A percentile compares a stretch with the other conserved stretches of the same genome.
Evolutionary conservation across 1,284 basidiomycete genomes (phyloP).

Genomic region (Calocybe gambosa): DNA sequence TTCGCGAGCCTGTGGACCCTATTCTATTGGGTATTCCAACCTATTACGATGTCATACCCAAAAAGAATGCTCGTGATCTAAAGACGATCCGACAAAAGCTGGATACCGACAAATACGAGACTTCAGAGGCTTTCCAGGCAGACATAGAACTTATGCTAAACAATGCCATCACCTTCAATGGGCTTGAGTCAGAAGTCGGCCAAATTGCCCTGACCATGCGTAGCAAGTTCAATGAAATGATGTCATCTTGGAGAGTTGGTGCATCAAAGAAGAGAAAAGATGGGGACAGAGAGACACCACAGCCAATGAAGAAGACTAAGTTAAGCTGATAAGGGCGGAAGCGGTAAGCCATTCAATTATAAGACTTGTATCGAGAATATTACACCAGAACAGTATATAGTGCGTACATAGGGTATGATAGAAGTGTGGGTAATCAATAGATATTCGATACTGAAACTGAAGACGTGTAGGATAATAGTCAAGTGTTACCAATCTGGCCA

Average conservation of each 20-base stretch:
- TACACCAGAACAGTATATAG: conserved; percentile 15
- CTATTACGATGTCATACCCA: conserved; percentile 78
- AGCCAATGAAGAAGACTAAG: conserved; percentile 64
- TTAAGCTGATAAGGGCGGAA: conserved; percentile 28
- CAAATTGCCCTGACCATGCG: conserved; percentile 45
- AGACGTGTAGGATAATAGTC: background rate
- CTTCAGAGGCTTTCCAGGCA: conserved; percentile 69
- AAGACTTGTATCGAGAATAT: conserved; percentile 6
- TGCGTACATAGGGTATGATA: conserved; percentile 21
- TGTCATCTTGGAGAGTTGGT: conserved; percentile 42
- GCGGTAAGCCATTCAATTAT: conserved; percentile 10
- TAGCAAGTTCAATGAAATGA: conserved; percentile 47
- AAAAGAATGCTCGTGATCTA: conserved; percentile 85
- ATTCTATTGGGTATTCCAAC: conserved; percentile 72
- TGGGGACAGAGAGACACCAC: conserved; percentile 52
- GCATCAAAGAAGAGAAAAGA: conserved; percentile 62
- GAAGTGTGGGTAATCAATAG: conserved; percentile 15
- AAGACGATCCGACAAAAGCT: conserved; percentile 78
- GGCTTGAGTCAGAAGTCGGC: conserved; percentile 71
- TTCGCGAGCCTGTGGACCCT: conserved; percentile 84
- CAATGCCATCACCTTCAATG: conserved; percentile 87
- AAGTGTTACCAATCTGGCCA: conserved; percentile 40
- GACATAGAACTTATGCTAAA: conserved; percentile 82
- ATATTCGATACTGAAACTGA: background rate
- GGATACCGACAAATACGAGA: conserved; percentile 78